Conservation (phyloP, 768 basidiomycete genomes). For the Gloeostereum incarnatum region DNA sequence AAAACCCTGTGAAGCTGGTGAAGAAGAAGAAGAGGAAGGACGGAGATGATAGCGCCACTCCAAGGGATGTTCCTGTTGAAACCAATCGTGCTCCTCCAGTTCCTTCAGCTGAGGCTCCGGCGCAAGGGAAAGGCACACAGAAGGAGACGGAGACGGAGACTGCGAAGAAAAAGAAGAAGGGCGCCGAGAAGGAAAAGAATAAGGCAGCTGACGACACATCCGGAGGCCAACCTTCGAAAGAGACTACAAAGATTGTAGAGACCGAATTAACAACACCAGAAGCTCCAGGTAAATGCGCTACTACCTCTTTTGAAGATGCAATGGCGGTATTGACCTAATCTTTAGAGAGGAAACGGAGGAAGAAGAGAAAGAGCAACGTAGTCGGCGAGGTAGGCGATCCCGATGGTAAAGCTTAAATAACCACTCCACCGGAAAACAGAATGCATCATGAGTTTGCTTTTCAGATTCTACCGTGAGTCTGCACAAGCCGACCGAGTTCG, state of each 20-base stretch:
- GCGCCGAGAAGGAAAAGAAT: conserved; percentile 8
- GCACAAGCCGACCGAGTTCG: too few species aligned
- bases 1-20: background rate
- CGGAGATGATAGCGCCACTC: conserved; percentile 4
- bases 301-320: too few species aligned
- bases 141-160: conserved; percentile 11
- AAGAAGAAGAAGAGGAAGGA: conserved; percentile 14
- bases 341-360: too few species aligned
- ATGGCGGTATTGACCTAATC: too few species aligned
- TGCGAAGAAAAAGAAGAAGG: conserved; percentile 1
- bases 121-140: conserved; percentile 6
- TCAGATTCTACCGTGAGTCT: too few species aligned
- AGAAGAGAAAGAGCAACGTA: too few species aligned
- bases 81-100: background rate
- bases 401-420: too few species aligned
- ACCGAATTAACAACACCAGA: background rate
- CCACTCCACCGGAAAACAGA: too few species aligned
- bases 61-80: too few species aligned
- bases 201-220: conserved; percentile 7
- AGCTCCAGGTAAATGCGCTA: background rate
- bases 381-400: too few species aligned
- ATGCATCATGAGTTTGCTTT: too few species aligned
- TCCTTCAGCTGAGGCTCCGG: background rate
- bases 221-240: background rate
- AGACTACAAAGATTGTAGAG: too few species aligned